These are phyloP conservation scores for Chaetomium sp. DNA, from an alignment of 2,329 filamentous ascomycete species.

Conservation along the genomic window DNA sequence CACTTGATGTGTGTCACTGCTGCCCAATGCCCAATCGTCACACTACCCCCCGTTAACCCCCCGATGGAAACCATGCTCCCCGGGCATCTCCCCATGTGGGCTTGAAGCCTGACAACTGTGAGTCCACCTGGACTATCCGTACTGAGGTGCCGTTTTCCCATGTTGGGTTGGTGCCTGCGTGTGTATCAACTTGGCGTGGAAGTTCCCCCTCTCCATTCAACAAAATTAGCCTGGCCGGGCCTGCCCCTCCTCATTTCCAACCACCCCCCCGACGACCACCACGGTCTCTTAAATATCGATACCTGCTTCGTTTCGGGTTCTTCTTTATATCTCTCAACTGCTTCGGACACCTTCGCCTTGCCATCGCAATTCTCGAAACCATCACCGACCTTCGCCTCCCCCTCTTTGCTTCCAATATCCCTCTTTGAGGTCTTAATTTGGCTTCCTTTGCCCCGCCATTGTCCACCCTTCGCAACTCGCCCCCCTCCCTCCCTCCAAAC, in stretches of 20 bases:
- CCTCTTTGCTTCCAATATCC: background rate
- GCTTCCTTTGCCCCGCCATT: constrained; percentile 21
- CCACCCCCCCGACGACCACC: background rate
- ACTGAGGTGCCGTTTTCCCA: constrained; percentile 2
- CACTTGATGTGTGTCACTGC: constrained; percentile 34
- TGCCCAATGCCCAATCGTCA: constrained; percentile 38
- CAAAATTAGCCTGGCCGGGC: constrained; percentile 17
- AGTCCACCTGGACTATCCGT: background rate
- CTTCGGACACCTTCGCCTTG: background rate
- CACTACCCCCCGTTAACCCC: constrained; percentile 24
- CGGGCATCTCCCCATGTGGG: constrained; percentile 5
- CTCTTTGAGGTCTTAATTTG: constrained; percentile 12
- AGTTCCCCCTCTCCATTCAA: constrained; percentile 14
- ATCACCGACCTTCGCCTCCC: background rate
- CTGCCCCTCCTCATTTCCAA: constrained; percentile 25
- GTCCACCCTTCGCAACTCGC: constrained; percentile 7
- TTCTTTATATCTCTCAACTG: constrained; percentile 6
- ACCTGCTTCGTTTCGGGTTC: background rate
- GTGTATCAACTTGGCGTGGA: background rate
- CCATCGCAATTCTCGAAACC: background rate
- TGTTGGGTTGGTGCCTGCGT: constrained; percentile 20
- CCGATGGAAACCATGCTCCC: background rate
- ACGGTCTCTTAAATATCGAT: constrained; percentile 14
- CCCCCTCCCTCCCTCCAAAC: background rate
- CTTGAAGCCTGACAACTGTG: constrained; percentile 25